Evolutionary conservation across 805 yeast species (phyloP), one percentile per base, ranked within the genome.

Genomic region (Candida endomychidarum): DNA sequence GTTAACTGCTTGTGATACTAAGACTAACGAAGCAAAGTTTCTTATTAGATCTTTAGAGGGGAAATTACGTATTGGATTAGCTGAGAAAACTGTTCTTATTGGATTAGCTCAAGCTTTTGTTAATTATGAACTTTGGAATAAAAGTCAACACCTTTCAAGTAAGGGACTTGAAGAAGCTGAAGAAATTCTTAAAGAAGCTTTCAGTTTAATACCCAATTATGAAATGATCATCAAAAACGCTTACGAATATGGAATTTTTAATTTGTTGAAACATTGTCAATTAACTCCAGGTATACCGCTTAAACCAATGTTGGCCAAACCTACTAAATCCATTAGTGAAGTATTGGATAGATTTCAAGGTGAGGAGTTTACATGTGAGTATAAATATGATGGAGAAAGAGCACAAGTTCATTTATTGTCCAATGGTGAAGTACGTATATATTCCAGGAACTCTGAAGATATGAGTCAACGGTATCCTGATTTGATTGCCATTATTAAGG

Each of bases 291-390:
- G 98, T 1, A 81, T 93, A 4, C 99, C 99, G 0, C 70, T 93
- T 51, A 91, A 90, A 57, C 99, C 99, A 1, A 93, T 93, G 99
- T 77, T 93, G 54, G 99, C 99, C 5, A 93, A 91, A 57, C 99
- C 99, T 2, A 91, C 98, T 0, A 91, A 93, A 56, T 78, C 96
- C 2, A 82, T 93, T 24, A 77, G 85, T n/a, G 99, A 93, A 57
- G 86, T 93, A 1, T 71, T 93, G 45, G 96, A 93, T 58, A 71
- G 95, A 41, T 90, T 93, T 58, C 85, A 84, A 48, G 88, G 82
- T 33, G 83, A 82, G 50, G 78, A 78, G 42, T 93, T 93, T 56
- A 90, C 97, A 0, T 91, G 97, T 60, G 99, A 93, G 59, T 93
- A 90, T 65, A 93, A 93, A 56, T 93, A 93, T 55, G 99, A 93